These are phyloP conservation scores for Aspergillus aculeatinus DNA, from an alignment of 2,329 filamentous ascomycete genomes.

Conservation along the genomic window DNA sequence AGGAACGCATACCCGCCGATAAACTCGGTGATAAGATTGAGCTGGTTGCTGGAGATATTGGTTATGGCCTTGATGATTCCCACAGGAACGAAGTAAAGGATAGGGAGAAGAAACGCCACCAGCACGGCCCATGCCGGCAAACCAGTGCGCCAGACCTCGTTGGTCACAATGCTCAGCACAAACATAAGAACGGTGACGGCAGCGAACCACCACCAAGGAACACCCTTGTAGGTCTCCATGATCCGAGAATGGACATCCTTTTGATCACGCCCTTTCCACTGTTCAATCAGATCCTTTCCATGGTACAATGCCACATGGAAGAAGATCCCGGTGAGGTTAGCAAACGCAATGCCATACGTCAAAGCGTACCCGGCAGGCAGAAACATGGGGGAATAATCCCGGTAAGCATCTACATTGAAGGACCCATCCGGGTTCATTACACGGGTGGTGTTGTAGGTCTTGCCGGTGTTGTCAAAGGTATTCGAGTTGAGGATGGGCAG, in stretches of 20 bases:
- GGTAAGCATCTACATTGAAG: constrained; percentile 62
- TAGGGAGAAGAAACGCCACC: constrained; percentile 46
- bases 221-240: constrained; percentile 41
- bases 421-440: constrained; percentile 57
- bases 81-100: constrained; percentile 49
- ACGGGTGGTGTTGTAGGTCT: constrained; percentile 59
- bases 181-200: constrained; percentile 40
- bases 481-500: constrained; percentile 61
- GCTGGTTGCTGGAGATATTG: constrained; percentile 50
- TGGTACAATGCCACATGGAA: constrained; percentile 41
- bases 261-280: constrained; percentile 35
- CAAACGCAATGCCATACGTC: constrained; percentile 63
- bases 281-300: constrained; percentile 36
- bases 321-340: constrained; percentile 61
- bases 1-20: constrained; percentile 51
- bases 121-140: constrained; percentile 49
- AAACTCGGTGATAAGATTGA: constrained; percentile 51
- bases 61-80: constrained; percentile 52
- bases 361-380: constrained; percentile 59
- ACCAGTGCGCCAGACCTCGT: constrained; percentile 46
- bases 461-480: constrained; percentile 64
- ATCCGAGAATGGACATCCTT: constrained; percentile 47
- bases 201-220: constrained; percentile 50
- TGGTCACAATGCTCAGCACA: constrained; percentile 37
- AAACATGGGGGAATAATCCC: constrained; percentile 65